These are phyloP conservation scores for Kockovaella imperatae DNA, from an alignment of 768 basidiomycete species.

Conservation along the genomic window DNA sequence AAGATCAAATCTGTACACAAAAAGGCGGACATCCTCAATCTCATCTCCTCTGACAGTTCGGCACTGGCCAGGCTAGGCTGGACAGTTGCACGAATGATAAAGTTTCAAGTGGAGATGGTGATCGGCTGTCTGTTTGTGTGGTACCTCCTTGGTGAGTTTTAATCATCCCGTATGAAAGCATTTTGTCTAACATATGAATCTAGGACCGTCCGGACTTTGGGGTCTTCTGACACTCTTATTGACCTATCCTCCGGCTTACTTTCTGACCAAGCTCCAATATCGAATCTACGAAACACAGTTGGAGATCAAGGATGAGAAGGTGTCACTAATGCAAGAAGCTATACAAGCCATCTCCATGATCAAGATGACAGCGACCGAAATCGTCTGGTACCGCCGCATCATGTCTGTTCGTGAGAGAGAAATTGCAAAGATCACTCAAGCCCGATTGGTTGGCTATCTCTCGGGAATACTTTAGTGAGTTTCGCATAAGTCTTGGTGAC, in stretches of 20 bases:
- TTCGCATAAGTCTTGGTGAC: neutral
- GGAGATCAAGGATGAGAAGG: slow-evolving; percentile 17
- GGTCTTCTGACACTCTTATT: slow-evolving; percentile 23
- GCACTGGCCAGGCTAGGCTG: slow-evolving; percentile 12
- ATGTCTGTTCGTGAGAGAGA: slow-evolving; percentile 20
- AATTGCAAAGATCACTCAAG: slow-evolving; percentile 13
- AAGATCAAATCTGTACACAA: neutral
- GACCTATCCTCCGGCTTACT: slow-evolving; percentile 23
- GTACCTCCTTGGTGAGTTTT: slow-evolving; percentile 26
- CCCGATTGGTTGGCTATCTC: slow-evolving; percentile 8
- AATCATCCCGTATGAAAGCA: neutral
- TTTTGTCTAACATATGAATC: neutral
- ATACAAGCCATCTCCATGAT: slow-evolving; percentile 37
- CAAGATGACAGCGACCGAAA: slow-evolving; percentile 34
- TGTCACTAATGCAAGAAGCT: slow-evolving; percentile 30
- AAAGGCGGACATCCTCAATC: slow-evolving; percentile 33
- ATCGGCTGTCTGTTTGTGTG: slow-evolving; percentile 27
- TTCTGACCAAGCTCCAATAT: slow-evolving; percentile 25
- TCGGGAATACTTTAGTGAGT: slow-evolving; percentile 28
- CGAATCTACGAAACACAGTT: slow-evolving; percentile 20
- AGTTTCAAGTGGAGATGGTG: slow-evolving; percentile 13
- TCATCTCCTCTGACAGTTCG: slow-evolving; percentile 21
- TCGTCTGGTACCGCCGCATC: slow-evolving; percentile 30
- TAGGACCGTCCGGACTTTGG: slow-evolving; percentile 30
- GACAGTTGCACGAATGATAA: slow-evolving; percentile 7